A percentile compares a stretch with the other conserved stretches of the same genome.
phyloP scores from a whole-genome alignment of 164 flowering plant genomes.

The Piper betle region DNA sequence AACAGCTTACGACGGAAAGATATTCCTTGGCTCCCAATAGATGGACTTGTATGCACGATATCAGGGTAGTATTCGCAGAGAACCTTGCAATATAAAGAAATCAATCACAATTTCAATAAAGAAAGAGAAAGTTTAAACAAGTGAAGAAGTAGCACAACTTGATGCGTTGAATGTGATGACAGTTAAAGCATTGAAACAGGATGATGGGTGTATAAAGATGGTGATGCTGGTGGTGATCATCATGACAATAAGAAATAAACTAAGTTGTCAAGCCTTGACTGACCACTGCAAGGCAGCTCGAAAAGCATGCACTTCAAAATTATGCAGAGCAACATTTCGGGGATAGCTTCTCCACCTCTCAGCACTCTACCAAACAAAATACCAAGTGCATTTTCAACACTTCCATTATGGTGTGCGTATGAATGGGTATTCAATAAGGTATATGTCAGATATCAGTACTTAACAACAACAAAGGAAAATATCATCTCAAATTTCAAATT shows the following conservation, averaged over 20 bases:
- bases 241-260: neutral
- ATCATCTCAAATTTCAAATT: neutral
- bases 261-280: neutral
- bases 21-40: slow-evolving; percentile 90
- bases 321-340: slow-evolving; percentile 47
- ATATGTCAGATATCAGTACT: too few relatives aligned
- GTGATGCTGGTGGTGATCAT: neutral
- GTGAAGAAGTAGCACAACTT: too few relatives aligned
- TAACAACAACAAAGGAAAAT: too few relatives aligned
- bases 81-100: slow-evolving; percentile 22
- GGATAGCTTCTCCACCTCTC: slow-evolving; percentile 71
- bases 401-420: too few relatives aligned
- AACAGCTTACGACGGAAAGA: slow-evolving; percentile 66
- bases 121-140: neutral
- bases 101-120: neutral
- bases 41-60: slow-evolving; percentile 28
- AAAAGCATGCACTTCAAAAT: slow-evolving; percentile 81
- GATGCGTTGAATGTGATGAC: too few relatives aligned
- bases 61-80: slow-evolving; percentile 53
- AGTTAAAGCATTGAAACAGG: neutral
- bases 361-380: slow-evolving; percentile 48
- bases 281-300: slow-evolving; percentile 93
- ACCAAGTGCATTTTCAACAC: neutral
- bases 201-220: too few relatives aligned
- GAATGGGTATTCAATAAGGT: too few relatives aligned